Evolutionary conservation across 2,329 filamentous ascomycete species (phyloP).

Genomic region (Myotisia sp.): DNA sequence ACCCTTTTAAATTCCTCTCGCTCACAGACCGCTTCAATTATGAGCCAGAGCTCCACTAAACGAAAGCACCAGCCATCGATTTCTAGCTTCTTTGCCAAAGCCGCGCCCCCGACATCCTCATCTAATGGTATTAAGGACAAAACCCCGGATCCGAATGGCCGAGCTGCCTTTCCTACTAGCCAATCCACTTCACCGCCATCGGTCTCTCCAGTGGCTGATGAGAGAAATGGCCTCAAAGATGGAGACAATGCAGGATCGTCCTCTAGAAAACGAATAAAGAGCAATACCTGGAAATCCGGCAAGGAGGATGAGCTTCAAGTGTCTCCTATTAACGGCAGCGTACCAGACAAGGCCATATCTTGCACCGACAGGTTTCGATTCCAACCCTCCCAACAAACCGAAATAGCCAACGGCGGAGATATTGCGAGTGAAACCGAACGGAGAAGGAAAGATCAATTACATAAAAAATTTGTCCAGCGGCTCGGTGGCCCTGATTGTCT

Average conservation of each 20-base stretch:
- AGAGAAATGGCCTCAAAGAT: slow-evolving; percentile 1
- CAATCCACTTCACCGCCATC: too few relatives aligned
- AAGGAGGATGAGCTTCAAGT: slow-evolving; percentile 6
- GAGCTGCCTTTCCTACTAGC: too few relatives aligned
- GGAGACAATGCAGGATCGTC: slow-evolving; percentile 27
- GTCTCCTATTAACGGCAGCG: slow-evolving; percentile 6
- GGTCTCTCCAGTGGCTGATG: too few relatives aligned
- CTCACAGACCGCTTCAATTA: too few relatives aligned
- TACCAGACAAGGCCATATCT: slow-evolving; percentile 17
- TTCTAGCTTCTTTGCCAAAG: slow-evolving; percentile 69
- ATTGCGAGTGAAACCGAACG: too few relatives aligned
- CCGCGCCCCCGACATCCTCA: slow-evolving; percentile 20
- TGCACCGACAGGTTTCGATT: slow-evolving; percentile 48
- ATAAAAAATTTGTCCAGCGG: slow-evolving; percentile 77
- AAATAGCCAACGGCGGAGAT: slow-evolving; percentile 28
- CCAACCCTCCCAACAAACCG: slow-evolving; percentile 29
- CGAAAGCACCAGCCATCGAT: slow-evolving; percentile 57
- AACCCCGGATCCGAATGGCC: not conserved
- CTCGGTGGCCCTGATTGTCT: slow-evolving; percentile 76
- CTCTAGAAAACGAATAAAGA: slow-evolving; percentile 28
- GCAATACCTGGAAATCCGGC: slow-evolving; percentile 14
- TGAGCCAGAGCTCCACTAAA: slow-evolving; percentile 18
- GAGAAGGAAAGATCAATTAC: slow-evolving; percentile 55
- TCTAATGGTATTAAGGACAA: not conserved
- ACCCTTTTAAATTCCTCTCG: too few relatives aligned